Base-by-base conservation (phyloP, 176 grass and related monocot genomes). In the Hyparrhenia diplandra region DNA sequence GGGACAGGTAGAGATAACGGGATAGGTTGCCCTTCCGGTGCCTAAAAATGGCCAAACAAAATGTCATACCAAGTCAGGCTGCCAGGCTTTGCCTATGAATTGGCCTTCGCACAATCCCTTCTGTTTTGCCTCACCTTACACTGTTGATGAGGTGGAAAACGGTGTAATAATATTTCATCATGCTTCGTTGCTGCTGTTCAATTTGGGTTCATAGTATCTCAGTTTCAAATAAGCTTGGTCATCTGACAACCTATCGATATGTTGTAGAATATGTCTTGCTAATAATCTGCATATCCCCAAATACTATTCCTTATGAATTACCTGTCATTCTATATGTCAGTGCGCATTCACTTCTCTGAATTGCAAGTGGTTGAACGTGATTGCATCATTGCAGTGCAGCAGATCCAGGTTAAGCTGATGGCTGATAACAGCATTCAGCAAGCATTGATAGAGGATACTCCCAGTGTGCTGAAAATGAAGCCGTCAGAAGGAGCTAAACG, bases 351-450 rank as follows among this genome's bases (percentile, higher is more conserved):
- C 37, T 41, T 54, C 20, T 70, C 62, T 84, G 70, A 34, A 70
- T n/a, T 11, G 5, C 24, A 71, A 64, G 27, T 57, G 5, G 8
- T 78, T 6, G 25, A 64, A 60, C 36, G 31, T 14, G 42, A 77
- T 31, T 9, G 14, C 42, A 76, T 14, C 25, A 64, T 24, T 9
- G 14, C 34, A 64, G 39, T 9, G 14, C 34, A 64, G 39, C 62
- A 71, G 12, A 77, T 87, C 36, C 40, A 75, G 69, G 16, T 39
- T 18, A 52, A 81, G 20, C 21, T 11, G 59, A 91, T 91, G 89
- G 82, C 72, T 67, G 81, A 91, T 9, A 35, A 60, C 59, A 87
- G 29, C n/a, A 77, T 83, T 30, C 29, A 81, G 8, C 81, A 84
- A 62, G 70, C 76, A 51, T 62, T 91, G 37, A 30, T 91, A 67